Conservation (phyloP, 164 flowering plant species). For the Dillenia suffruticosa region DNA sequence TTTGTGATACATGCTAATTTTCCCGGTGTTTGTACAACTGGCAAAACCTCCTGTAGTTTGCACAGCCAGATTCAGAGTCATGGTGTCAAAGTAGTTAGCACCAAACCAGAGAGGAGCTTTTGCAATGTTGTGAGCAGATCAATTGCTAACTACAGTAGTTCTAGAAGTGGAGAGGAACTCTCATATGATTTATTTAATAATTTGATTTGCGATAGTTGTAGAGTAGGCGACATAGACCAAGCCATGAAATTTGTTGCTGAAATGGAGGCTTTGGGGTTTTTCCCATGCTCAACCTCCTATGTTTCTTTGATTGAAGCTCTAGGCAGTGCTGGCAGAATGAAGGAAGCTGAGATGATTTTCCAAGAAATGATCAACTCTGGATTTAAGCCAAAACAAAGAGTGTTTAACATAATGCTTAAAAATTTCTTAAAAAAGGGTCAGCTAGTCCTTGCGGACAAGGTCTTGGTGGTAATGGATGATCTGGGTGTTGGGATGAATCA, state of each 20-base stretch:
- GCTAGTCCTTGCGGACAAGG: constrained; percentile 33
- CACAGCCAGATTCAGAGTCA: not conserved
- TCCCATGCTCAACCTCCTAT: constrained; percentile 33
- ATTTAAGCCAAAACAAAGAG: constrained; percentile 21
- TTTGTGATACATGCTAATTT: no score
- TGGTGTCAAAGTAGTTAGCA: not conserved
- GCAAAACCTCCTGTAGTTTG: constrained; percentile 1
- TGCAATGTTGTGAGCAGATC: not conserved
- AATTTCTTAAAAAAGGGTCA: constrained; percentile 67
- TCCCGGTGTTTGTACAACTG: not conserved
- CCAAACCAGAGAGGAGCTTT: no score
- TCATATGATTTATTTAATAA: constrained; percentile 36
- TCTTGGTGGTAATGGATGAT: constrained; percentile 39
- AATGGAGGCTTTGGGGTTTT: constrained; percentile 61
- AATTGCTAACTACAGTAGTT: not conserved
- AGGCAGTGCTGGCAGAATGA: constrained; percentile 57
- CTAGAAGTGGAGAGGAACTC: constrained; percentile 27
- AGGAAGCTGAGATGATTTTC: constrained; percentile 76
- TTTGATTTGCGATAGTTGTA: constrained; percentile 33
- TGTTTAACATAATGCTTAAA: constrained; percentile 51
- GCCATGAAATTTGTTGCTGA: constrained; percentile 48
- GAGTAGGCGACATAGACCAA: constrained; percentile 37
- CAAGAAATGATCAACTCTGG: constrained; percentile 51
- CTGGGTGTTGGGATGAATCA: constrained; percentile 29
- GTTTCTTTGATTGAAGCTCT: constrained; percentile 47